Conservation (phyloP, 2,329 filamentous ascomycete genomes). For the Emergomyces pasteurianus region DNA sequence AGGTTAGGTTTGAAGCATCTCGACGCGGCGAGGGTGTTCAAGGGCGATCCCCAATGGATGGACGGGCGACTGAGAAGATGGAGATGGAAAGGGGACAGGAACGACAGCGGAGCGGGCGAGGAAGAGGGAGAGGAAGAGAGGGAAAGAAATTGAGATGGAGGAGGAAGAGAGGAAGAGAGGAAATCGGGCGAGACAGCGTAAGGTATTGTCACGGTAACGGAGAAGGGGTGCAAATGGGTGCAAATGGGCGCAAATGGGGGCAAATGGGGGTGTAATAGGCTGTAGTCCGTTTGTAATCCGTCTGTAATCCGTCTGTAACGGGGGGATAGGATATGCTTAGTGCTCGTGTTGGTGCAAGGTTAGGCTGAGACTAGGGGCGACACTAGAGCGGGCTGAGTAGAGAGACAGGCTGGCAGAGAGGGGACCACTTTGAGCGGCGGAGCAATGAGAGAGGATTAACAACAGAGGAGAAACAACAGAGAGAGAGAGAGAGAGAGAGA, state of each 20-base stretch:
- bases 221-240: too few species aligned
- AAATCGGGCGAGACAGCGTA: not conserved
- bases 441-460: too few species aligned
- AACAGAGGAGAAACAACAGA: too few species aligned
- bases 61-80: not conserved
- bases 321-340: not conserved
- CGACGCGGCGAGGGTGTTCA: not conserved
- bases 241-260: too few species aligned
- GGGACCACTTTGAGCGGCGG: too few species aligned
- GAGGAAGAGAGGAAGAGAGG: not conserved
- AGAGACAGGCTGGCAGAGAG: not conserved
- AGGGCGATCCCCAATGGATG: not conserved
- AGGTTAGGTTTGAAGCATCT: not conserved
- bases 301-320: not conserved
- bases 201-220: not conserved
- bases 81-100: too few species aligned
- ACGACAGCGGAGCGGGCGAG: not conserved
- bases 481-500: too few species aligned
- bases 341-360: not conserved
- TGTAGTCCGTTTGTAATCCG: too few species aligned
- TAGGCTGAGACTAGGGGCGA: too few species aligned
- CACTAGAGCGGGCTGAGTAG: not conserved
- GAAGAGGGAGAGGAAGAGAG: not conserved
- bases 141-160: not conserved
- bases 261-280: not conserved